Percentiles rank a stretch among this genome's conserved stretches.
phyloP scores from a whole-genome alignment of 1,284 basidiomycete genomes.

The Rhodotorula glutinis region DNA sequence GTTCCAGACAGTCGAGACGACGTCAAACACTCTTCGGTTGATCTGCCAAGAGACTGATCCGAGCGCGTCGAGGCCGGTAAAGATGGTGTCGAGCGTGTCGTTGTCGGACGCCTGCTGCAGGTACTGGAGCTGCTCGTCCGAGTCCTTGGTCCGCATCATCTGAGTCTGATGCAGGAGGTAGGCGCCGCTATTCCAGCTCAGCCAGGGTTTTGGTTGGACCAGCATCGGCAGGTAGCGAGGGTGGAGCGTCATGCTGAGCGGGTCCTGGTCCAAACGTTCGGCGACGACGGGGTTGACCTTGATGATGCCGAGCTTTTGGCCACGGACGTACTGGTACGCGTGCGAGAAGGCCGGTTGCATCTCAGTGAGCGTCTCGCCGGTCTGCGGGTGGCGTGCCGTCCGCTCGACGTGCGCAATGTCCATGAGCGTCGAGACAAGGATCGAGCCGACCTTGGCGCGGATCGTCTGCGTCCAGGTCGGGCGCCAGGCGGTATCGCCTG shows the following conservation, averaged over 20 bases:
- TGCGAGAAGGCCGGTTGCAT: slow-evolving; percentile 89
- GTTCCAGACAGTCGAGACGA: slow-evolving; percentile 80
- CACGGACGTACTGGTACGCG: slow-evolving; percentile 87
- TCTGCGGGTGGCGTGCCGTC: slow-evolving; percentile 58
- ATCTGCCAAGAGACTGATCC: slow-evolving; percentile 88
- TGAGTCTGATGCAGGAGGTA: slow-evolving; percentile 71
- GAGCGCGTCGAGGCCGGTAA: slow-evolving; percentile 83
- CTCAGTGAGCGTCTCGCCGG: slow-evolving; percentile 60
- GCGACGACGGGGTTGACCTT: slow-evolving; percentile 78
- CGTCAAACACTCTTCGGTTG: slow-evolving; percentile 71
- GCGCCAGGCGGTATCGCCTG: slow-evolving; percentile 56
- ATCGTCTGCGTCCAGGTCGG: slow-evolving; percentile 76
- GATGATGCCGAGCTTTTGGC: slow-evolving; percentile 87
- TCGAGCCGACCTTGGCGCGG: slow-evolving; percentile 74
- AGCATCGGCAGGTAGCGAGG: slow-evolving; percentile 96
- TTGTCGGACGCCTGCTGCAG: slow-evolving; percentile 70
- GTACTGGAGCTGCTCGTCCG: slow-evolving; percentile 78
- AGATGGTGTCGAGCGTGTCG: slow-evolving; percentile 79
- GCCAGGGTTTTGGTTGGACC: slow-evolving; percentile 84
- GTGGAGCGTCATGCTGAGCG: slow-evolving; percentile 71
- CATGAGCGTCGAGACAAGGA: slow-evolving; percentile 79
- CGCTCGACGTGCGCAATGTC: slow-evolving; percentile 76
- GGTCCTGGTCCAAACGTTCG: slow-evolving; percentile 74
- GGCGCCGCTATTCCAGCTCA: slow-evolving; percentile 72
- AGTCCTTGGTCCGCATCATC: slow-evolving; percentile 92